Conservation (phyloP, 306 rosid species). For the Prunus salicina region DNA sequence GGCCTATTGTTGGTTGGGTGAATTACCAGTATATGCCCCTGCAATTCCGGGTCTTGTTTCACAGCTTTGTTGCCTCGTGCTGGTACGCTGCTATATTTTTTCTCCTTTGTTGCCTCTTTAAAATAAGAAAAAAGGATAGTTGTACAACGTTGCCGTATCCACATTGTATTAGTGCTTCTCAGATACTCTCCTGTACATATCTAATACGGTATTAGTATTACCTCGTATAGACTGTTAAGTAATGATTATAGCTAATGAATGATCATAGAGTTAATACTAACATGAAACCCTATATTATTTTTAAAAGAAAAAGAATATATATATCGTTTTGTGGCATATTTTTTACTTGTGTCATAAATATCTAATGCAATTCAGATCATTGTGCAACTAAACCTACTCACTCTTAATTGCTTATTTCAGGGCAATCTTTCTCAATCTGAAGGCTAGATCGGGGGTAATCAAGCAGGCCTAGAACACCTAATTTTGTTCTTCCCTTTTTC, state of each 20-base stretch:
- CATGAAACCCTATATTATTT: no score
- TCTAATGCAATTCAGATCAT: neutral
- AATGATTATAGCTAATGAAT: no score
- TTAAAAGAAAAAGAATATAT: no score
- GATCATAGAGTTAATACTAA: no score
- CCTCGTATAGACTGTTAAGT: no score
- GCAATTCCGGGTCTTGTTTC: slow-evolving; percentile 83
- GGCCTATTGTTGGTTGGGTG: slow-evolving; percentile 94
- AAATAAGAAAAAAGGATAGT: no score
- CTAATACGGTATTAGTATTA: neutral
- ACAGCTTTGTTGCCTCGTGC: slow-evolving; percentile 68
- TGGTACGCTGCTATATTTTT: slow-evolving; percentile 47
- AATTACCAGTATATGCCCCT: slow-evolving; percentile 89
- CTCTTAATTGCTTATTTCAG: slow-evolving; percentile 42
- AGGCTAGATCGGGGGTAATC: slow-evolving; percentile 68
- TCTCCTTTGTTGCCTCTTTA: neutral
- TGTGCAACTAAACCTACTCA: slow-evolving; percentile 2
- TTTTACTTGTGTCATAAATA: neutral
- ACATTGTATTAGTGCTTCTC: no score
- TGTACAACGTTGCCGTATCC: no score
- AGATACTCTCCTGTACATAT: neutral
- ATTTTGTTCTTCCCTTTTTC: neutral
- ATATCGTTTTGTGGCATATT: neutral
- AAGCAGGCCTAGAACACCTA: slow-evolving; percentile 49
- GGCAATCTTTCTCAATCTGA: slow-evolving; percentile 84